Base-by-base conservation (phyloP, 2,329 filamentous ascomycete species). In the Ophiostoma australiae region DNA sequence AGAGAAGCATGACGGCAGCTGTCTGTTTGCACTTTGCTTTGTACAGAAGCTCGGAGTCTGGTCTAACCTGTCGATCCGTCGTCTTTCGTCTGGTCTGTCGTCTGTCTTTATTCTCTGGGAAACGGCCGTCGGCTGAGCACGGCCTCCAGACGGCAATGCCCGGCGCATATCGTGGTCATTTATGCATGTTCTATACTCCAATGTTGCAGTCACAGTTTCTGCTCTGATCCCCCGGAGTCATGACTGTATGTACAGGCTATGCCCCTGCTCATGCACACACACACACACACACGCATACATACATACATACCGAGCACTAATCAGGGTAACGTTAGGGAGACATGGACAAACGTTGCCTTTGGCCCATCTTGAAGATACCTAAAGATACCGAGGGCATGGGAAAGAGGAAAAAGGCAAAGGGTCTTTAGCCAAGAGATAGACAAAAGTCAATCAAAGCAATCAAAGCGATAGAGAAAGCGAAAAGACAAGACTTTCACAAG, bases 391-490 rank as follows among this genome's bases (percentile, higher is more conserved):
- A 48, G 44, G 52, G 17, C 5, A 31, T 23, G 23, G 27, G 5
- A 63, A 63, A 63, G 58, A 63, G 58, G 58, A 63, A 61, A 61
- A 61, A 61, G 23, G 23, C 58, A 63, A 20, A 20, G 17, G 44
- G 20, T 5, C 6, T 17, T 7, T 1, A 11, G 3, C 20, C 17
- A n/a, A 7, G 44, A 48, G 44, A 48, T 48, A 48, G 20, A 48
- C 44, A 61, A 61, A 33, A 17, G 4, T 5, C 48, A 55, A 55
- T 55, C 48, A 48, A 48, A 48, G 3, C n/a, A 55, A 11, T 55
- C 15, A 31, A 33, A 31, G 4, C 6, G 58, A 63, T 27, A 33
- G 10, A 13, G 23, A 31, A 31, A 13, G 23, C 27, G 11, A 15
- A 58, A 27, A 58, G 6, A 48, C 15, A 27, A 55, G 5, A 23